These are phyloP conservation scores for Lasiodiplodia sp. DNA, from an alignment of 2,329 filamentous ascomycete species.

Conservation along the genomic window DNA sequence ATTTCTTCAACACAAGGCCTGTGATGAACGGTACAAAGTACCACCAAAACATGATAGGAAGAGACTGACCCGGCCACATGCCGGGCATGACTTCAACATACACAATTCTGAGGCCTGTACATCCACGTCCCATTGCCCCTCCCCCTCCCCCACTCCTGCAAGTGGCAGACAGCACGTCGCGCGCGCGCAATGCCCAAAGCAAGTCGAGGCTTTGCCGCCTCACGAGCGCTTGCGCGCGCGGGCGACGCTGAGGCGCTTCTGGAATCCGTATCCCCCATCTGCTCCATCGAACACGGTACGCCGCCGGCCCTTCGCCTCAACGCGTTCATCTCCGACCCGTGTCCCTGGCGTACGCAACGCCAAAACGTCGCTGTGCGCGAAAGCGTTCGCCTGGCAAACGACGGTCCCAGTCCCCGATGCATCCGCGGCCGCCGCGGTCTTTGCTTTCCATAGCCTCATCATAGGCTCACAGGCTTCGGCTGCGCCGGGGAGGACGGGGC, in stretches of 20 bases:
- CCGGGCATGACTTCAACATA: constrained; percentile 46
- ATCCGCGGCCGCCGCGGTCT: constrained; percentile 10
- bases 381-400: constrained; percentile 21
- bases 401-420: constrained; percentile 6
- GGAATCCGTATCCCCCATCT: constrained; percentile 19
- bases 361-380: constrained; percentile 19
- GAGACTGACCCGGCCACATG: constrained; percentile 45
- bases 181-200: constrained; percentile 7
- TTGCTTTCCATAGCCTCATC: neutral
- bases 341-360: constrained; percentile 20
- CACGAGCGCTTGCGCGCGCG: constrained; percentile 4
- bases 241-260: constrained; percentile 23
- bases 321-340: constrained; percentile 25
- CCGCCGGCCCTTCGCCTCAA: constrained; percentile 24
- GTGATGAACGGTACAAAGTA: constrained; percentile 42
- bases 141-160: constrained; percentile 26
- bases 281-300: constrained; percentile 22
- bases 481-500: constrained; percentile 8
- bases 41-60: constrained; percentile 47
- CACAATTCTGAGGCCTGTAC: constrained; percentile 44
- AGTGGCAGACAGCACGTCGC: constrained; percentile 11
- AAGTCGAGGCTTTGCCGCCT: constrained; percentile 21
- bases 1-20: constrained; percentile 42
- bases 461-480: constrained; percentile 10
- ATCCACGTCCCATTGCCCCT: constrained; percentile 5